Evolutionary conservation across 2,329 filamentous ascomycete genomes (phyloP).

Genomic region (Helicocarpus griseus): DNA sequence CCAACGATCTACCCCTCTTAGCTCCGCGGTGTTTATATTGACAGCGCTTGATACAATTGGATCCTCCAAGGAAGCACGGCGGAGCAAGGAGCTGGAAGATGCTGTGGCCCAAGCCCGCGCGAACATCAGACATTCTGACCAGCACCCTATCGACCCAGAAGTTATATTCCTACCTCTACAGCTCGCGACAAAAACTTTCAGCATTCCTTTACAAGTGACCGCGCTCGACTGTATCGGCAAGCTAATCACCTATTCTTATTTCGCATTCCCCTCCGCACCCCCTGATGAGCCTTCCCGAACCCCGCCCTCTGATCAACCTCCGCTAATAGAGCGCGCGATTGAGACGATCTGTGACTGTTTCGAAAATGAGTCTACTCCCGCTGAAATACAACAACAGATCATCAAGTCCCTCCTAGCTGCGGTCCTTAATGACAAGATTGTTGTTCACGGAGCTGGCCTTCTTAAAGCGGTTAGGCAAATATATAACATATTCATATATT

Average conservation of each 20-base stretch:
- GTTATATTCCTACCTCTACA: slow-evolving; percentile 84
- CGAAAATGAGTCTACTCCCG: slow-evolving; percentile 85
- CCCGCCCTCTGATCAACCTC: slow-evolving; percentile 37
- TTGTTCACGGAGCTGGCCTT: slow-evolving; percentile 91
- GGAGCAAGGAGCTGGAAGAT: slow-evolving; percentile 74
- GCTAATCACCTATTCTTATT: slow-evolving; percentile 97
- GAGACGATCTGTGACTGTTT: slow-evolving; percentile 99
- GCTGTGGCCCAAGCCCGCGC: slow-evolving; percentile 70
- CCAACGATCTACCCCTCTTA: slow-evolving; percentile 58
- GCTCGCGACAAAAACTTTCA: slow-evolving; percentile 77
- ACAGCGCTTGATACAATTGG: slow-evolving; percentile 88
- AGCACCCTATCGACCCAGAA: slow-evolving; percentile 76
- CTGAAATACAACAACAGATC: slow-evolving; percentile 92
- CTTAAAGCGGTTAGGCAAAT: slow-evolving; percentile 95
- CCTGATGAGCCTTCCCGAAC: slow-evolving; percentile 29
- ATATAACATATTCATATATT: slow-evolving; percentile 97
- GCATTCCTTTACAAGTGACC: slow-evolving; percentile 74
- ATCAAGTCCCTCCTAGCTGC: slow-evolving; percentile 93
- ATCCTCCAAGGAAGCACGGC: slow-evolving; percentile 80
- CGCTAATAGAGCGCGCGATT: slow-evolving; percentile 92
- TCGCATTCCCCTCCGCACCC: slow-evolving; percentile 56
- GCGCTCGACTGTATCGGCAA: slow-evolving; percentile 98
- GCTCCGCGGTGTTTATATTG: slow-evolving; percentile 91
- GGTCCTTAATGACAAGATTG: slow-evolving; percentile 96
- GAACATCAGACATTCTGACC: slow-evolving; percentile 77